These are phyloP conservation scores for Fusarium clavum DNA, from an alignment of 2,329 filamentous ascomycete species.

Conservation along the genomic window DNA sequence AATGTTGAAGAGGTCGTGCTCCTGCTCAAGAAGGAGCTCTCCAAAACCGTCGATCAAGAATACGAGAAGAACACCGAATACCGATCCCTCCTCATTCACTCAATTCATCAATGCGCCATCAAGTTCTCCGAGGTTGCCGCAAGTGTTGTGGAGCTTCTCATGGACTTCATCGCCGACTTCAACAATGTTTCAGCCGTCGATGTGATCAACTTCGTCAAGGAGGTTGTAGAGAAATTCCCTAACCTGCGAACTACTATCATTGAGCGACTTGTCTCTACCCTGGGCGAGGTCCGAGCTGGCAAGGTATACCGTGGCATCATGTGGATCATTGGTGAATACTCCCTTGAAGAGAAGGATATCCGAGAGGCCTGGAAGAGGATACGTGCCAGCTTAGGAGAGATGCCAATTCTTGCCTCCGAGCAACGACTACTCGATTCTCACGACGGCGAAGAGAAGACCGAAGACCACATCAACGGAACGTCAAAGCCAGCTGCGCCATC, in stretches of 20 bases:
- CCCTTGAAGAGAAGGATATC: conserved; percentile 91
- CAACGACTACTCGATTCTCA: conserved; percentile 90
- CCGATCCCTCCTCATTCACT: conserved; percentile 92
- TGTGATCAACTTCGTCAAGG: conserved; percentile 98
- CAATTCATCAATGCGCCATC: conserved; percentile 98
- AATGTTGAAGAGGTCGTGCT: conserved; percentile 98
- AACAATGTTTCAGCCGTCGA: conserved; percentile 97
- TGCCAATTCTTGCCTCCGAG: conserved; percentile 95
- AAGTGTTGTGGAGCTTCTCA: conserved; percentile 94
- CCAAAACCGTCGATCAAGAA: conserved; percentile 97
- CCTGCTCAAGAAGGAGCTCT: conserved; percentile 94
- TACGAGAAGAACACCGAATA: conserved; percentile 99
- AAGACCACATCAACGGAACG: conserved; percentile 81
- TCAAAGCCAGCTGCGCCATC: conserved; percentile 80
- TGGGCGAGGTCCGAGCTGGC: conserved; percentile 92
- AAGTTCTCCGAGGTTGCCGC: conserved; percentile 98
- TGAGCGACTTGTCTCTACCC: conserved; percentile 85
- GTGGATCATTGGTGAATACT: conserved; percentile 99
- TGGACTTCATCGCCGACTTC: conserved; percentile 99
- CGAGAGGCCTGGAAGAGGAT: conserved; percentile 97
- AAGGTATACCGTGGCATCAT: conserved; percentile 97
- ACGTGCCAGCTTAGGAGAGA: conserved; percentile 91
- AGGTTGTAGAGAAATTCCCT: conserved; percentile 98
- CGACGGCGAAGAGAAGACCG: conserved; percentile 73
- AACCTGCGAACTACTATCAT: conserved; percentile 89